Conservation (phyloP, 805 yeast species). For the Candida sphagnicola region DNA sequence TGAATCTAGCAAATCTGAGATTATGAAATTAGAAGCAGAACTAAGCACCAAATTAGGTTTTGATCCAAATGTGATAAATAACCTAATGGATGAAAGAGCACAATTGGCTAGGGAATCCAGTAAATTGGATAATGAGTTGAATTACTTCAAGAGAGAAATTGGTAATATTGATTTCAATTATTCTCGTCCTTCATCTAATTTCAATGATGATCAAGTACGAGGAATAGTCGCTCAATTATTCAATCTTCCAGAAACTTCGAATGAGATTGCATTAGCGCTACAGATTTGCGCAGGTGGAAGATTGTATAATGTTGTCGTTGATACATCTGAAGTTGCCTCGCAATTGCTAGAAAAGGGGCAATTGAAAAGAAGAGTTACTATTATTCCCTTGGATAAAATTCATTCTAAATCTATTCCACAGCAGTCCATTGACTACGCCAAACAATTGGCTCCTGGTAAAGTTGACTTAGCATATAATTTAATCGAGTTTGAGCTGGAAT, state of each 20-base stretch:
- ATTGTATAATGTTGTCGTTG: slow-evolving; percentile 86
- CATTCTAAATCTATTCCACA: slow-evolving; percentile 53
- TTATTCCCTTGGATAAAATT: slow-evolving; percentile 88
- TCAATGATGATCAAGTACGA: slow-evolving; percentile 60
- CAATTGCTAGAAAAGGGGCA: slow-evolving; percentile 75
- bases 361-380: slow-evolving; percentile 77
- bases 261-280: slow-evolving; percentile 70
- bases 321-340: slow-evolving; percentile 80
- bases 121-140: slow-evolving; percentile 43
- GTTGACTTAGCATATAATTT: slow-evolving; percentile 88
- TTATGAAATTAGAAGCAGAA: slow-evolving; percentile 35
- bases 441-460: slow-evolving; percentile 71
- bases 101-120: slow-evolving; percentile 42
- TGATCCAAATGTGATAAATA: slow-evolving; percentile 41
- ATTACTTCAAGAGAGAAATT: slow-evolving; percentile 55
- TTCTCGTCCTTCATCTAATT: slow-evolving; percentile 57
- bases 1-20: slow-evolving; percentile 34
- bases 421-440: slow-evolving; percentile 59
- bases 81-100: slow-evolving; percentile 45
- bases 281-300: slow-evolving; percentile 95
- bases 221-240: slow-evolving; percentile 92
- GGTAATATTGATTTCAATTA: slow-evolving; percentile 77
- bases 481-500: slow-evolving; percentile 68
- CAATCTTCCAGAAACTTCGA: slow-evolving; percentile 50
- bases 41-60: slow-evolving; percentile 51